phyloP scores from a whole-genome alignment of 164 flowering plant species.

The Annona squamosa region DNA sequence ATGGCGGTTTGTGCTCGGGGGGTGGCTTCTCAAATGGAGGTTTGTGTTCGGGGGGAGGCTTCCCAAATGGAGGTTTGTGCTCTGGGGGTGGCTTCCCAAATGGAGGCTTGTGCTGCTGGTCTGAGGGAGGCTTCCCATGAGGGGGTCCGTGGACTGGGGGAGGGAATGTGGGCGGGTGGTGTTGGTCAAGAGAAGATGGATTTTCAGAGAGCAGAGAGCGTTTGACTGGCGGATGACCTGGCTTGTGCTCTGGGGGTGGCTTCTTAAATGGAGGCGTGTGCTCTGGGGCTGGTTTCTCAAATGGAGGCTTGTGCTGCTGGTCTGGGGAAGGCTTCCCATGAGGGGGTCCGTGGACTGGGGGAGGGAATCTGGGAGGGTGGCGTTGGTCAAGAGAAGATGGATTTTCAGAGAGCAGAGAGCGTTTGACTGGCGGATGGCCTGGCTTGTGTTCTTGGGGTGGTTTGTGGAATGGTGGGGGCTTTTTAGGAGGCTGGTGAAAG shows the following conservation, averaged over 20 bases:
- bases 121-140: conserved; percentile 1
- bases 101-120: not conserved
- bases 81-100: not conserved
- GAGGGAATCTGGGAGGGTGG: not conserved
- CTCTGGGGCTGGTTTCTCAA: not conserved
- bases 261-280: not conserved
- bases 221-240: not conserved
- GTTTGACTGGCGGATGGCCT: not conserved
- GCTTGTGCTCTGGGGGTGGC: conserved; percentile 4
- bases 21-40: conserved; percentile 4
- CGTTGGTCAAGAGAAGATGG: too few species aligned
- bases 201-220: not conserved
- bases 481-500: not conserved
- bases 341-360: not conserved
- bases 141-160: conserved; percentile 5
- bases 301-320: not conserved
- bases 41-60: conserved; percentile 3
- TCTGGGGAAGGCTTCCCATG: not conserved
- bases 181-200: not conserved
- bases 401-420: not conserved
- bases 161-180: not conserved
- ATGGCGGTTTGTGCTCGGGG: not conserved
- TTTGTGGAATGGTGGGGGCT: not conserved
- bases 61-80: not conserved
- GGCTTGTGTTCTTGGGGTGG: not conserved